Conservation (phyloP, 2,329 filamentous ascomycete genomes). For the Pestalotiopsis fici region DNA sequence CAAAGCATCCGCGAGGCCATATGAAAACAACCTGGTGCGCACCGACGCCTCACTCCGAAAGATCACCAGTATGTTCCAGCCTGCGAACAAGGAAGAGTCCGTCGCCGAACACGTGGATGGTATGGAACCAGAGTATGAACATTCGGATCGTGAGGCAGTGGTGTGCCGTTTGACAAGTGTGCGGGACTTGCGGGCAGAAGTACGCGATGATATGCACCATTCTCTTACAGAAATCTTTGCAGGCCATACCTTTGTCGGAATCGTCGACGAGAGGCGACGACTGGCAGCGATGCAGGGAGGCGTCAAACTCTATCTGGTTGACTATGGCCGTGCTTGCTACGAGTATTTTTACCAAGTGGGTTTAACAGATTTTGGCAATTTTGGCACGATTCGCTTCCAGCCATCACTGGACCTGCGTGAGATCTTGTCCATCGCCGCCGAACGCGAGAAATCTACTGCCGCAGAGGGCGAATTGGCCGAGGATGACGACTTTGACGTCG, state of each 20-base stretch:
- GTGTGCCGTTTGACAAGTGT: conserved; percentile 79
- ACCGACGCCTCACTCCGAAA: conserved; percentile 89
- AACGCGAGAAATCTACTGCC: conserved; percentile 62
- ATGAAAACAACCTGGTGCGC: conserved; percentile 86
- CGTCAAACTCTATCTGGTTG: conserved; percentile 87
- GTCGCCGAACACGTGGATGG: conserved; percentile 27
- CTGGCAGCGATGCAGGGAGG: conserved; percentile 92
- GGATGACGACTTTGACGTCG: conserved; percentile 64
- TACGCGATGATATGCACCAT: conserved; percentile 80
- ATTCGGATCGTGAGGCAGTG: conserved; percentile 67
- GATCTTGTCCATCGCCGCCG: conserved; percentile 72
- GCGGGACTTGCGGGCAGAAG: conserved; percentile 78
- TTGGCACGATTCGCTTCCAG: conserved; percentile 79
- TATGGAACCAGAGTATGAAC: conserved; percentile 61
- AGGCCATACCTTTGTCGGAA: conserved; percentile 87
- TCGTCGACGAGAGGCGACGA: conserved; percentile 84
- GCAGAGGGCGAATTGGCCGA: conserved; percentile 27
- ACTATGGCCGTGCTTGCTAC: conserved; percentile 83
- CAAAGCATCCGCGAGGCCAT: conserved; percentile 56
- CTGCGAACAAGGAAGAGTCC: conserved; percentile 40
- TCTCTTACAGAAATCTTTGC: conserved; percentile 86
- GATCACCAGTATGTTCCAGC: conserved; percentile 93
- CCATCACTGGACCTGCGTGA: conserved; percentile 72
- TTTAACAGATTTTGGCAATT: conserved; percentile 94
- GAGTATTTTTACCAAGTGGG: conserved; percentile 97